Base-by-base conservation (phyloP, 2,329 filamentous ascomycete genomes). In the Fusarium xyrophilum region DNA sequence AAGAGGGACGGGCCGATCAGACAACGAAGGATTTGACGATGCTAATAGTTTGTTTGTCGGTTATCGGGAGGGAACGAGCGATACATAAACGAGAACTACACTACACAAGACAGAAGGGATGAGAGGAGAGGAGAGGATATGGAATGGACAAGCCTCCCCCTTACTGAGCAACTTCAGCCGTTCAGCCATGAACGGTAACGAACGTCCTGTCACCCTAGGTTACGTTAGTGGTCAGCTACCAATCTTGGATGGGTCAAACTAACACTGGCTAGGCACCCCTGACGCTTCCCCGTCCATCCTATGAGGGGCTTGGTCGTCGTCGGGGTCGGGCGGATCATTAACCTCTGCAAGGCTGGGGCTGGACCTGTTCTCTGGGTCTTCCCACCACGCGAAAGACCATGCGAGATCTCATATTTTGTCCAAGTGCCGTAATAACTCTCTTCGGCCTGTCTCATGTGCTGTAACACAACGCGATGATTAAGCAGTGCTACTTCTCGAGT, bases 101-200 rank as follows among this genome's bases (percentile, higher is more conserved):
- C 14, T 36, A 42, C 12, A 35, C 32, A 30, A 47, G 42, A 27
- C 48, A 59, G 54, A 40, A 50, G 39, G 30, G n/a, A 43, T 3
- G 25, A 43, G 35, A 46, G 19, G 54, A 54, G 35, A 52, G 21
- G 30, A 50, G 38, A 52, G 23, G 27, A 53, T 44, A 47, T 43
- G 67, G 59, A 67, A 60, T 70, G 63, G 27, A 56, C 23, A 50
- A 56, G 25, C 28, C 53, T 39, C 43, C 42, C 61, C 61, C n/a
- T 65, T 60, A 48, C 28, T 42, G 42, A 42, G 53, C 53, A 68
- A 47, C 44, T 68, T 68, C 56, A 65, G 60, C 56, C 42, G 40
- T 69, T 68, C 66, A 69, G 62, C 63, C 47, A 60, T 67, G 32
- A 57, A 63, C 40, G 47, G 44, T 39, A 54, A 54, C 33, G 30